Conservation (phyloP, 257 asterid species). For the Phtheirospermum japonicum region DNA sequence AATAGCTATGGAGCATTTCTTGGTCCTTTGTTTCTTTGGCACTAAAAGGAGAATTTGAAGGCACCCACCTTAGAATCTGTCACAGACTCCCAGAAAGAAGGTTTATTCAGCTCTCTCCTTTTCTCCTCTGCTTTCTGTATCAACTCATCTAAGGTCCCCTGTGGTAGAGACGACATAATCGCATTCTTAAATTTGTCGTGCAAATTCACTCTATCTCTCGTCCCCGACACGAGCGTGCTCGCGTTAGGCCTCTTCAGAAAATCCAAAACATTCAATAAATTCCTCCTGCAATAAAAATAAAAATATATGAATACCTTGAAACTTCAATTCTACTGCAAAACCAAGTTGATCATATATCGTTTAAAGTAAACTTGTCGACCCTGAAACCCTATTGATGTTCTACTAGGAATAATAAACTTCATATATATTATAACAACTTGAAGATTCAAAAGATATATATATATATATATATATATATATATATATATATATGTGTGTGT, state of each 20-base stretch:
- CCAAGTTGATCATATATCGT: background rate
- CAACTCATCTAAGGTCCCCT: slow-evolving; percentile 58
- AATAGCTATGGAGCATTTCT: background rate
- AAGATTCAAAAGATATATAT: too few species aligned
- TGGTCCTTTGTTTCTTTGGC: background rate
- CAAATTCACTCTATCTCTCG: slow-evolving; percentile 76
- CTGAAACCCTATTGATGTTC: background rate
- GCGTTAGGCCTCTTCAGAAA: slow-evolving; percentile 92
- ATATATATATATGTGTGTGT: too few species aligned
- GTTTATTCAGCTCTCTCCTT: slow-evolving; percentile 48
- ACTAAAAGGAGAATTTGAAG: slow-evolving; percentile 74
- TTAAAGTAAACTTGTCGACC: background rate
- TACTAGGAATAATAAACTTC: background rate
- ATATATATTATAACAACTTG: too few species aligned
- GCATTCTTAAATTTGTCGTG: slow-evolving; percentile 77
- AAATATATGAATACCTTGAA: background rate
- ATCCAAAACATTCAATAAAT: slow-evolving; percentile 73
- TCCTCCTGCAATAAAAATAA: slow-evolving; percentile 62
- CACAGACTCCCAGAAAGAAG: slow-evolving; percentile 84
- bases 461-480: too few species aligned
- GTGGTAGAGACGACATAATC: slow-evolving; percentile 54
- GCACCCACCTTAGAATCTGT: slow-evolving; percentile 83
- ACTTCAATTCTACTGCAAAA: slow-evolving; percentile 16
- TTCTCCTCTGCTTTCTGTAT: slow-evolving; percentile 56
- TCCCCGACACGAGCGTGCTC: slow-evolving; percentile 80